Evolutionary conservation across 345 rosid species (phyloP).

Genomic region (Salix suchowensis): DNA sequence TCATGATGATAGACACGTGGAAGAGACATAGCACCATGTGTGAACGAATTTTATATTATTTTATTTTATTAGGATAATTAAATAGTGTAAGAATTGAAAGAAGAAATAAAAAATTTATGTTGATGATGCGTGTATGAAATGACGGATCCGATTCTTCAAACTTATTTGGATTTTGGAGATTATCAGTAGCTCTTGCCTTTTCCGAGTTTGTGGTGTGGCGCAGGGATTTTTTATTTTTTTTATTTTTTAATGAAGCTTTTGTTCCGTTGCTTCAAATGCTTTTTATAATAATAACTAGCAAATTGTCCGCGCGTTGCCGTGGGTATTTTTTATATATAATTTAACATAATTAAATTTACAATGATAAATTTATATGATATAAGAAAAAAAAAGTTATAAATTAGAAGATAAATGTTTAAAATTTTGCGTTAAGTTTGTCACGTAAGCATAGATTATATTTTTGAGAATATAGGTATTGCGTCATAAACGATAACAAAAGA

Average conservation of each 20-base stretch:
- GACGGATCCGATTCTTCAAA: neutral
- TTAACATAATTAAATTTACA: no score
- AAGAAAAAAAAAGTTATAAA: no score
- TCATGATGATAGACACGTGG: constrained; percentile 51
- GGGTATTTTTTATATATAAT: no score
- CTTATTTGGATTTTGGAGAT: neutral
- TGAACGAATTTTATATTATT: neutral
- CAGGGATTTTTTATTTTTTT: neutral
- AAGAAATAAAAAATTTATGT: neutral
- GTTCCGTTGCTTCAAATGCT: neutral
- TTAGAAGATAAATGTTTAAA: no score
- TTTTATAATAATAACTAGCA: no score
- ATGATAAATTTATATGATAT: no score
- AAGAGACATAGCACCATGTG: constrained; percentile 54
- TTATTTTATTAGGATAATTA: neutral
- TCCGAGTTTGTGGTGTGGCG: neutral
- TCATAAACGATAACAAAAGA: no score
- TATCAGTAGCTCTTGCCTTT: neutral
- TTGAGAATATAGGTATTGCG: no score
- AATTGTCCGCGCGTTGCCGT: no score
- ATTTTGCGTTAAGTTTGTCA: no score
- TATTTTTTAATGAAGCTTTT: neutral
- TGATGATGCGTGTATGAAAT: neutral
- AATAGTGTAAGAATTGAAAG: neutral
- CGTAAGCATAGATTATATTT: no score